Base-by-base conservation (phyloP, 148 eudicot species). In the Silene latifolia region DNA sequence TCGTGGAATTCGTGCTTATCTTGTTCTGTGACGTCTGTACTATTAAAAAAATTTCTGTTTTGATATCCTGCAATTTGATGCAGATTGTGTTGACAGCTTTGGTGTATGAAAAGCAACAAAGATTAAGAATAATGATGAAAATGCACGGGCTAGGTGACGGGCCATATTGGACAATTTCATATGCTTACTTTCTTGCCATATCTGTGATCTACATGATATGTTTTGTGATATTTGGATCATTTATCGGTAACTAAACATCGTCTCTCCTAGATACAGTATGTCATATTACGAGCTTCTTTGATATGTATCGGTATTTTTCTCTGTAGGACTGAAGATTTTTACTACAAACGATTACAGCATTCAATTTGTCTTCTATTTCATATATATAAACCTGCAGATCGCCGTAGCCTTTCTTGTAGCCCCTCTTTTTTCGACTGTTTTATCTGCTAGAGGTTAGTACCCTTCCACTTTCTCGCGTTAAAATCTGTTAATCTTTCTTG, bases 71-170 rank as follows among this genome's bases (percentile, higher is more conserved):
- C 18, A 48, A 58, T 24, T 69, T 73, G 69, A 35, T 83, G 83
- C 83, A 95, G 99, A 88, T 88, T 42, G 85, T 92, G 56, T 74
- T 90, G 73, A 82, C 88, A 59, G 78, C 90, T 69, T 78, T 95
- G 85, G 94, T 95, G 19, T 95, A 95, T 72, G 99, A 95, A 89
- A 95, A 90, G 82, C 86, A 95, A 85, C 88, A 86, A 53, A 86
- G 80, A 73, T 85, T 95, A 67, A 84, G 99, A 84, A 89, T 95
- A 73, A 92, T 95, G 99, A 95, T 92, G 99, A 95, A 95, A 86
- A 95, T 95, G 99, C 99, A 95, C 71, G 99, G 99, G 29, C 99
- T 95, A 63, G 96, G 93, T 53, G 97, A 95, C 78, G 91, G 93
- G 19, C 99, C 99, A 42, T 95, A 95, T 80, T 89, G 96, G 97